These are phyloP conservation scores for Cicer pinnatifidum DNA, from an alignment of 306 rosid species.

Conservation along the genomic window DNA sequence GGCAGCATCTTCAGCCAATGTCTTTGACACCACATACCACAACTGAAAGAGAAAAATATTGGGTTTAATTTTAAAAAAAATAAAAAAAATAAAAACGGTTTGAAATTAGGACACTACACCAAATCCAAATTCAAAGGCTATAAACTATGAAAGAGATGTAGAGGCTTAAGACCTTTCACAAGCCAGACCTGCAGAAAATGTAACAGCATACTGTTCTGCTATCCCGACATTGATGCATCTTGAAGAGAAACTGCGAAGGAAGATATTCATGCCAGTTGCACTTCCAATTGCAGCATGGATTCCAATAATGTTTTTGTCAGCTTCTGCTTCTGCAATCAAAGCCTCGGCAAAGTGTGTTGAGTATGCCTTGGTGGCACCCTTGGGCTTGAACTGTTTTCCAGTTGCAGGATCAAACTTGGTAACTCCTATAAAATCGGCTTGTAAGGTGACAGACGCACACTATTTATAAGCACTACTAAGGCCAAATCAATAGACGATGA, in stretches of 20 bases:
- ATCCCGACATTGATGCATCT: constrained; percentile 95
- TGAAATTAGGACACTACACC: too few relatives aligned
- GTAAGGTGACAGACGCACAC: too few relatives aligned
- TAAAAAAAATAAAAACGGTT: too few relatives aligned
- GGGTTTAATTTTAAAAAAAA: too few relatives aligned
- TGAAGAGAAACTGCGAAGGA: constrained; percentile 76
- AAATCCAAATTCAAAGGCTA: too few relatives aligned
- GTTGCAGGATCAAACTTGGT: constrained; percentile 86
- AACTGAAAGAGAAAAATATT: constrained; percentile 43
- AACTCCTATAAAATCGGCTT: constrained; percentile 61
- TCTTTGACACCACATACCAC: constrained; percentile 85
- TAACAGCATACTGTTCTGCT: constrained; percentile 97
- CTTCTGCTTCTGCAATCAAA: constrained; percentile 89
- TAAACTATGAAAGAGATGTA: too few relatives aligned
- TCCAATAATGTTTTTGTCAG: constrained; percentile 71
- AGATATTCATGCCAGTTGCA: constrained; percentile 87
- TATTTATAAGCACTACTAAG: too few relatives aligned
- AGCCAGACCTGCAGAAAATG: constrained; percentile 93
- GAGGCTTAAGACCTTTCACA: constrained; percentile 85
- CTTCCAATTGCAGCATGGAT: constrained; percentile 99
- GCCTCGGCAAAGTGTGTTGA: constrained; percentile 88
- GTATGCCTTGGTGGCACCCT: constrained; percentile 64
- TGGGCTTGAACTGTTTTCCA: constrained; percentile 75
- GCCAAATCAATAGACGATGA: too few relatives aligned
- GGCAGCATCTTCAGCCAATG: constrained; percentile 84